A percentile compares a stretch with the other conserved stretches of the same genome.
These are phyloP conservation scores for Carnegiea gigantea DNA, from an alignment of 179 eudicot species.

Conservation along the genomic window DNA sequence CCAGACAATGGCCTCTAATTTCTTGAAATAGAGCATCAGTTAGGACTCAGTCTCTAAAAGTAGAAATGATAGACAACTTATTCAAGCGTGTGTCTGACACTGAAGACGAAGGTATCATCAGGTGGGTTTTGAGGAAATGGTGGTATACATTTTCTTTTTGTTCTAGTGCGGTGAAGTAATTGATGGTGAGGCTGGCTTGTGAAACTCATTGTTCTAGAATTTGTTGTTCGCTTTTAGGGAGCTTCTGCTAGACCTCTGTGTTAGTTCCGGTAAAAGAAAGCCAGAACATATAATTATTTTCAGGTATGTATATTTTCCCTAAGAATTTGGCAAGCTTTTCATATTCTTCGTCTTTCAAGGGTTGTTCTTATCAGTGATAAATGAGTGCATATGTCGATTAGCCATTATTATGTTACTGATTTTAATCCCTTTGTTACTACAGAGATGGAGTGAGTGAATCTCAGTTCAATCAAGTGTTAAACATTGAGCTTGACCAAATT, in stretches of 20 bases:
- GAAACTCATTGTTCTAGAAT: background rate
- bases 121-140: conserved; percentile 32
- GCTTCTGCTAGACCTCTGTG: conserved; percentile 58
- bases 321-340: too few species aligned
- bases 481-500: conserved; percentile 70
- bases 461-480: conserved; percentile 78
- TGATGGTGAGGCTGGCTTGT: too few species aligned
- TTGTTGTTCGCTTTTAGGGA: conserved; percentile 45
- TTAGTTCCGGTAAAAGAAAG: conserved; percentile 71
- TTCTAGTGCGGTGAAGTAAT: background rate
- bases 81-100: conserved; percentile 60
- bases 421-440: background rate
- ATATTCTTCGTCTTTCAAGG: too few species aligned
- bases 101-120: conserved; percentile 74
- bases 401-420: background rate
- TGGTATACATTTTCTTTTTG: background rate
- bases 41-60: conserved; percentile 76
- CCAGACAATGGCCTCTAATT: too few species aligned
- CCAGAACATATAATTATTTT: conserved; percentile 79
- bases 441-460: conserved; percentile 91
- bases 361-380: too few species aligned
- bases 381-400: too few species aligned
- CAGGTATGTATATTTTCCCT: too few species aligned
- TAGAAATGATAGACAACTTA: conserved; percentile 75
- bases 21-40: too few species aligned